Evolutionary conservation across 805 yeast genomes (phyloP), one percentile per base, ranked within the genome.

Genomic region (Yarrowia divulgata): DNA sequence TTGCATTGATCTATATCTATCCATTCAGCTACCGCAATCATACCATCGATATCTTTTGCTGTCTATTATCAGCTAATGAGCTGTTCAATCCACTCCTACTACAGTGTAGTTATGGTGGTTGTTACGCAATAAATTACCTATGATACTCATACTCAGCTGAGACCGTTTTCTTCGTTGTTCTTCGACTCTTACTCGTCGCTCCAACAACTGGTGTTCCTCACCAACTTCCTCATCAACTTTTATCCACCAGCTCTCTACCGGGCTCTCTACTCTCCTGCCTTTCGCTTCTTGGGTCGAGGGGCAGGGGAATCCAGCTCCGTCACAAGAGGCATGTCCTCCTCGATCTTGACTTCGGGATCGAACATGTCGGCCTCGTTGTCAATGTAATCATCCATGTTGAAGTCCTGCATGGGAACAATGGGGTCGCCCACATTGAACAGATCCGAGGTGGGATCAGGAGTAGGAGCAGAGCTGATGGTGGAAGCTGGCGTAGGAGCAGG

Each of bases 381-480:
- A 37, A 63, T 63, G 48, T 63, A 63, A 57, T 63, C 68, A 39
- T 63, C 57, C 68, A 63, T 63, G 57, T 63, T 63, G 29, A 63
- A 63, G 32, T 63, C 68, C 57, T 35, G 68, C 55, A 60, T 60
- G 18, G 52, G 42, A 32, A 34, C 50, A 18, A 60, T 60, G 14
- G 46, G 37, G 52, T 60, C 66, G 16, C 45, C 43, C 12, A 37
- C 55, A 9, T 34, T 43, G 18, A 62, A 62, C 55, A 62, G 55
- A 35, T 62, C 67, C 3, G 34, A 10, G n/a, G 67, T 29, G 10
- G 62, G 35, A 29, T 55, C 49, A 12, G 64, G 64, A 32, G 64
- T 57, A 4, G 64, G 64, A 2, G 37, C 64, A 6, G 64, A 23
- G 64, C 50, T 42, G 64, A 57, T 43, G 16, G 64, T 57, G 13